Percentiles rank a stretch among this genome's conserved stretches.
phyloP scores from a whole-genome alignment of 257 asterid species.

The Buddleja alternifolia region DNA sequence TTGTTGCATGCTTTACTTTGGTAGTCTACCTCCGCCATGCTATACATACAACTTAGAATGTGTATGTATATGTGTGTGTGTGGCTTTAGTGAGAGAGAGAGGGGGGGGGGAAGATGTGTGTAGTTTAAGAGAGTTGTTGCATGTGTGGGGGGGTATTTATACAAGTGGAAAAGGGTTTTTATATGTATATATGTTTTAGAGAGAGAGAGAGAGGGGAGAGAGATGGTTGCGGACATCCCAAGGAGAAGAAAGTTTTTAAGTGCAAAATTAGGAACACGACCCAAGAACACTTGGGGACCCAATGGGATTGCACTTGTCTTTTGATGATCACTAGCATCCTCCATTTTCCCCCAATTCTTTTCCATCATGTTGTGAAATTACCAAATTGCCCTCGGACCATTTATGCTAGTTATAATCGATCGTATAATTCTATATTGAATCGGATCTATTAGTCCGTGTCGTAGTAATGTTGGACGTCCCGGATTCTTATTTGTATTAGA shows the following conservation, averaged over 20 bases:
- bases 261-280: slow-evolving; percentile 56
- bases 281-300: slow-evolving; percentile 67
- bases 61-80: slow-evolving; percentile 13
- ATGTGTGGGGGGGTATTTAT: slow-evolving; percentile 81
- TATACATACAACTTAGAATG: slow-evolving; percentile 1
- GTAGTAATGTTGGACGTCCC: no score
- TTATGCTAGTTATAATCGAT: no score
- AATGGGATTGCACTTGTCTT: slow-evolving; percentile 61
- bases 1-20: slow-evolving; percentile 49
- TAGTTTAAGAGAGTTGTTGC: slow-evolving; percentile 48
- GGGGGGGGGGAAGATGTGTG: slow-evolving; percentile 21
- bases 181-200: background rate
- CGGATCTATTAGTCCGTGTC: background rate
- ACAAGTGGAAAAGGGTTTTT: slow-evolving; percentile 34
- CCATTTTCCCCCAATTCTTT: background rate
- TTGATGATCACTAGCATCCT: slow-evolving; percentile 33
- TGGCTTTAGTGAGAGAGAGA: slow-evolving; percentile 23
- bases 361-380: slow-evolving; percentile 15
- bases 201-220: slow-evolving; percentile 47
- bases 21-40: slow-evolving; percentile 69
- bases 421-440: background rate
- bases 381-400: slow-evolving; percentile 6
- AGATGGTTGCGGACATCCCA: slow-evolving; percentile 60
- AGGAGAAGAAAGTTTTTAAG: slow-evolving; percentile 45
- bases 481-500: no score